Base-by-base conservation (phyloP, 2,329 filamentous ascomycete species). In the Calonectria naviculata region DNA sequence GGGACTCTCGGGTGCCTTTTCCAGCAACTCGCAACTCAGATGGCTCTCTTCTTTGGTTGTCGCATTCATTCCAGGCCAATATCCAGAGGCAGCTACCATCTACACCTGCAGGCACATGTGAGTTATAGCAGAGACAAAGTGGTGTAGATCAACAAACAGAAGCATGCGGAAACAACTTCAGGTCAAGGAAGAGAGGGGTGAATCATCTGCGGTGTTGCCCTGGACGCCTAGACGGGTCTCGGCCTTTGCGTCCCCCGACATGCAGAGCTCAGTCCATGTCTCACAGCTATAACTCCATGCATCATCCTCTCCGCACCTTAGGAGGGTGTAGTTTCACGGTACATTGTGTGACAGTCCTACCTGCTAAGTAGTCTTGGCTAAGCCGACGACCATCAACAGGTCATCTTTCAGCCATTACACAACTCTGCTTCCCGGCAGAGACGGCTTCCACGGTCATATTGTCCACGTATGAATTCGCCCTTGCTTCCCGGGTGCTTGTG, bases 101-200 rank as follows among this genome's bases (percentile, higher is more conserved):
- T 28, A n/a, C 52, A 36, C 36, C 31, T 17, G 31, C 34, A 58
- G 36, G 52, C 31, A 58, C 13, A 12, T 8, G 21, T 26, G 19
- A n/a, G 21, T 58, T n/a, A 58, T 58, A 8, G n/a, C 34, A 58
- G 34, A 58, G 52, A 58, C 52, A 58, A 38, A 36, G 15, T 38
- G 3, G 17, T 26, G 31, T 61, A 69, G 49, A 71, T 71, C 62
- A 72, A 58, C 74, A 76, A 68, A 70, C 74, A 73, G 74, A 71
- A 71, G 44, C 36, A 60, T 68, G 65, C 62, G 71, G 52, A 58
- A 73, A 65, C 63, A 38, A 28, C 52, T 12, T 13, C 67, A 47
- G 21, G 24, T n/a, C 42, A 46, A 21, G 42, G 34, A 21, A 42
- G 56, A 26, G 47, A 41, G 63, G 63, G 19, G 29, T 41, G 42